Evolutionary conservation across 2,329 filamentous ascomycete species (phyloP), one percentile per base, ranked within the genome.

Genomic region (Colletotrichum phormii): DNA sequence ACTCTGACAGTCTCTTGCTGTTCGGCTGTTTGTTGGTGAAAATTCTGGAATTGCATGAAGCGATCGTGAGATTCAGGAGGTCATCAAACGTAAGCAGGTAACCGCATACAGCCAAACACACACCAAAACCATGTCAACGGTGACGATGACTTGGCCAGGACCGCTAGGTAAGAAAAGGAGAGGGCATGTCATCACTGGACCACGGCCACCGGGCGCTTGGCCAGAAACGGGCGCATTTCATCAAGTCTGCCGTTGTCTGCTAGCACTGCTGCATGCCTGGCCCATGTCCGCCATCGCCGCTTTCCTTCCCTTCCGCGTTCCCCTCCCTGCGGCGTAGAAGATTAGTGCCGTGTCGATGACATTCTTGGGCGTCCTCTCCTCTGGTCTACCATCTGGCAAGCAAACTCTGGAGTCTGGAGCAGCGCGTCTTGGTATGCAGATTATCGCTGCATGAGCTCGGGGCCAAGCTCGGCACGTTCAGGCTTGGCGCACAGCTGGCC

Each of bases 401-500:
- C 26, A 37, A 13, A 63, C 42, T 53, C 35, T 46, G 49, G 33
- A 64, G 37, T 42, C 37, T 42, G 37, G 49, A 63, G 46, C 13
- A 5, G 53, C 31, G 61, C 31, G 49, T 33, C 26, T 71, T 49
- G 64, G 64, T 59, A 68, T 70, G 70, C 70, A 70, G 70, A n/a
- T 13, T 13, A 18, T 53, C 60, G 63, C 65, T 72, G 66, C 70
- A 70, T 42, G 70, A 70, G 70, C 60, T 72, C 70, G 70, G 70
- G 33, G 70, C 70, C 70, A 70, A 72, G 70, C 70, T 72, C 70
- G 70, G 70, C 70, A 72, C 60, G 54, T 61, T 65, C 60, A 61
- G 54, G 42, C 70, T 72, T 72, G 70, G 70, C 70, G 26, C 54
- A 65, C 54, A 70, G 24, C 24, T 26, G 2, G 24, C 26, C 54